A percentile compares a stretch with the other conserved stretches of the same genome.
Conservation (phyloP, 2,329 filamentous ascomycete species). For the Dryadomyces quercus-mongolicae region DNA sequence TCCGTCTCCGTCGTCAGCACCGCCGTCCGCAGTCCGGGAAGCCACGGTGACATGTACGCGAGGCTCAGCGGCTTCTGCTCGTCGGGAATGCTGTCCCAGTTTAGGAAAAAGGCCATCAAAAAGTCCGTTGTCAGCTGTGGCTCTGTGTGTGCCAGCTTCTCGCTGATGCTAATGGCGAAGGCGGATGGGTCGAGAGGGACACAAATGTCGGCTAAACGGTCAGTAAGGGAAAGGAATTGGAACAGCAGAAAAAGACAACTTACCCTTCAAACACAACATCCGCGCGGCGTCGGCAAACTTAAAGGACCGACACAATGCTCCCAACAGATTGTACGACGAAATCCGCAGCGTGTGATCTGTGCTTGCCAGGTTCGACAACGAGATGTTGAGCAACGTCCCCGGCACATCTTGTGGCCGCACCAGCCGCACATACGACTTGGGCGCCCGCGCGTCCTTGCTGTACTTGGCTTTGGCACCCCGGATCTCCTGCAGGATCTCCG, state of each 20-base stretch:
- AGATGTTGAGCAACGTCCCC: constrained; percentile 55
- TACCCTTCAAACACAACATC: constrained; percentile 50
- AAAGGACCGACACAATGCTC: constrained; percentile 55
- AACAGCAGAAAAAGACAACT: constrained; percentile 8
- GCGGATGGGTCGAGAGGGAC: constrained; percentile 51
- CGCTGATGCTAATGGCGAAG: constrained; percentile 55
- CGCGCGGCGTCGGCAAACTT: constrained; percentile 51
- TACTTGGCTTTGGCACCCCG: constrained; percentile 51
- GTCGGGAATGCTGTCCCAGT: constrained; percentile 57
- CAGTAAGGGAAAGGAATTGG: background rate
- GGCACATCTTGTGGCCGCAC: constrained; percentile 60
- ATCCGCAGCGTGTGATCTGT: constrained; percentile 46
- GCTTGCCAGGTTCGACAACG: constrained; percentile 54
- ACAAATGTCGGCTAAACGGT: constrained; percentile 36
- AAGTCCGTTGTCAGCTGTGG: constrained; percentile 58
- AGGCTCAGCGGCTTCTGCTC: constrained; percentile 55
- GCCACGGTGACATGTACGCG: constrained; percentile 60
- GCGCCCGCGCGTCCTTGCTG: constrained; percentile 47
- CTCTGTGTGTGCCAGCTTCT: constrained; percentile 48
- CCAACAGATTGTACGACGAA: constrained; percentile 55
- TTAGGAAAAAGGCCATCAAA: constrained; percentile 60
- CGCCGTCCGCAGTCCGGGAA: constrained; percentile 46
- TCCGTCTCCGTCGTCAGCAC: constrained; percentile 48
- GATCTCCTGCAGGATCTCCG: constrained; percentile 51
- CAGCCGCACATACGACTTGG: constrained; percentile 51